phyloP scores from a whole-genome alignment of 805 yeast species.

The Danielozyma ontarioensis region DNA sequence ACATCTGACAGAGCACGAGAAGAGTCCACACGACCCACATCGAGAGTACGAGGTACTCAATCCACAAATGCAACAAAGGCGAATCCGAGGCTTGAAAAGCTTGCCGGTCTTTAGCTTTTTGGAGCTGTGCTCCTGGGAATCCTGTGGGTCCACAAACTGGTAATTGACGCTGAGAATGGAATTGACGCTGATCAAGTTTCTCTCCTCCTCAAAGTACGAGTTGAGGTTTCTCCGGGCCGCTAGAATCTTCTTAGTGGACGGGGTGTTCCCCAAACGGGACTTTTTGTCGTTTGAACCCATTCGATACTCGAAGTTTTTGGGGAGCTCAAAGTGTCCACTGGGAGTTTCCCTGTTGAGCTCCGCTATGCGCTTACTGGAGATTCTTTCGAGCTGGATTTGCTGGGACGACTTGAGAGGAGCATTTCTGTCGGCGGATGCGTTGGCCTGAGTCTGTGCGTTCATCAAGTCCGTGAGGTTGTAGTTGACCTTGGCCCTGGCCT shows the following conservation, averaged over 20 bases:
- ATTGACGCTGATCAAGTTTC: slow-evolving; percentile 38
- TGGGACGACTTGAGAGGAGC: slow-evolving; percentile 39
- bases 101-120: slow-evolving; percentile 7
- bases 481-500: slow-evolving; percentile 38
- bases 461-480: slow-evolving; percentile 38
- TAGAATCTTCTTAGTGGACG: slow-evolving; percentile 36
- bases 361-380: slow-evolving; percentile 29
- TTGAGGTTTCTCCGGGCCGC: slow-evolving; percentile 40
- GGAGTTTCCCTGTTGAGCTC: slow-evolving; percentile 32
- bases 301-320: slow-evolving; percentile 35
- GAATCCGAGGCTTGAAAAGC: slow-evolving; percentile 27
- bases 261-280: slow-evolving; percentile 37
- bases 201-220: slow-evolving; percentile 42
- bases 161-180: slow-evolving; percentile 36
- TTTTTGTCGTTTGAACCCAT: slow-evolving; percentile 23
- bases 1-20: slow-evolving; percentile 36
- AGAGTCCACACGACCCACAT: slow-evolving; percentile 36
- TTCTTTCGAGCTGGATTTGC: slow-evolving; percentile 37
- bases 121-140: slow-evolving; percentile 9
- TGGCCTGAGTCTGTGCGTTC: slow-evolving; percentile 37
- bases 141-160: slow-evolving; percentile 35
- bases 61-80: slow-evolving; percentile 40
- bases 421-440: slow-evolving; percentile 18
- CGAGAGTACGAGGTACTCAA: slow-evolving; percentile 30
- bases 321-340: slow-evolving; percentile 31